Evolutionary conservation across 768 basidiomycete genomes (phyloP), one percentile per base, ranked within the genome.

Genomic region (Cystobasidium ongulense): DNA sequence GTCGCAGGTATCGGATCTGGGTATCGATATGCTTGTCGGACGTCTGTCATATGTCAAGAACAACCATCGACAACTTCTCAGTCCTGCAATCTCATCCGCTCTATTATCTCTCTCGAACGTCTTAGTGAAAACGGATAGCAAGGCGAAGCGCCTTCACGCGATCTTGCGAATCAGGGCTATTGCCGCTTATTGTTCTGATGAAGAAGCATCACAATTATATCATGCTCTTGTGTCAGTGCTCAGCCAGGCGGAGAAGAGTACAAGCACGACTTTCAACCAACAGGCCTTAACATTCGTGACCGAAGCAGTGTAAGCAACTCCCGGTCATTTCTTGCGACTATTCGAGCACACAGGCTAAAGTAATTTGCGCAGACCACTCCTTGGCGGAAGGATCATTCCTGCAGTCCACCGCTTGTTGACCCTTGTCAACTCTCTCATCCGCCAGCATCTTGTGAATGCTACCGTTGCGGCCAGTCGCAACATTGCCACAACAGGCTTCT

Each of bases 331-430:
- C 29, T 23, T 4, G 23, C 5, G 2, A 27, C 29, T 10, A 4
- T 27, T 29, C 4, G 29, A 13, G 5, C 21, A 5, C 15, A 27
- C 5, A 59, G 5, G 33, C 57, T 59, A 15, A 29, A 4, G 33
- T 59, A n/a, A 7, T n/a, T 2, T 10, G 5, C 17, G 11, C 36
- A 71, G 68, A 13, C 53, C 68, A 31, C 21, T 23, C 57, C 85
- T 97, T 25, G 92, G 91, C 0, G 91, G 94, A 13, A 88, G 95
- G 0, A 84, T 92, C 63, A 92, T 99, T 63, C 92, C 95, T 3
- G 85, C 87, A 81, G 88, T 96, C 82, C 86, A 86, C 65, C 84
- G 87, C 17, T 86, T 94, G 57, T 85, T 90, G 18, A 81, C 86
- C 3, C 84, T 87, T 66, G 74, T 78, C 13, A 64, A 73, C 70